Conservation (phyloP, 148 eudicot species). For the Rhododendron molle region DNA sequence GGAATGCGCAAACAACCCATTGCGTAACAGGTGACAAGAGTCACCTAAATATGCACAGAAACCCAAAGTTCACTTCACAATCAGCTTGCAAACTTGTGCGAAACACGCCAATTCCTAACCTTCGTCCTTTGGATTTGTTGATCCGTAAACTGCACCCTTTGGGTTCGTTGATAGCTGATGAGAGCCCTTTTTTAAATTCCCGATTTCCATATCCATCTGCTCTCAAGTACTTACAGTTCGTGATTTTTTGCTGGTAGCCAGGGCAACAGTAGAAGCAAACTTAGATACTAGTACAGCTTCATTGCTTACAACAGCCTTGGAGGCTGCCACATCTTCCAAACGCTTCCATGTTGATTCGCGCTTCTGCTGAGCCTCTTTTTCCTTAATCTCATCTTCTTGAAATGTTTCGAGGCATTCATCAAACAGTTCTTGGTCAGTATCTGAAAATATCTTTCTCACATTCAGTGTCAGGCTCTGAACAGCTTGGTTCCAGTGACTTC, state of each 20-base stretch:
- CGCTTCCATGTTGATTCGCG: slow-evolving; percentile 49
- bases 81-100: background rate
- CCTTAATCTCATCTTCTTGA: slow-evolving; percentile 41
- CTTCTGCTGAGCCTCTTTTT: slow-evolving; percentile 22
- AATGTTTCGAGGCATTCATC: slow-evolving; percentile 42
- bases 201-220: background rate
- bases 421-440: slow-evolving; percentile 38
- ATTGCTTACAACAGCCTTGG: slow-evolving; percentile 34
- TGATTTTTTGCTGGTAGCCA: slow-evolving; percentile 11
- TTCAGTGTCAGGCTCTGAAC: slow-evolving; percentile 48
- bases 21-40: background rate
- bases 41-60: slow-evolving; percentile 23
- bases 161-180: background rate
- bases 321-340: slow-evolving; percentile 41
- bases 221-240: slow-evolving; percentile 15
- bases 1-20: slow-evolving; percentile 2
- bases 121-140: background rate
- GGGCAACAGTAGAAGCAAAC: slow-evolving; percentile 21
- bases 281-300: slow-evolving; percentile 34
- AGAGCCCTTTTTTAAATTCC: background rate
- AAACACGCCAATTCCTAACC: background rate
- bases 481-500: slow-evolving; percentile 54
- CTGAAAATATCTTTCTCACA: slow-evolving; percentile 41
- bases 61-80: slow-evolving; percentile 11
- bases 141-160: slow-evolving; percentile 1